phyloP scores from a whole-genome alignment of 331 rosid species.

The Saraca asoca region DNA sequence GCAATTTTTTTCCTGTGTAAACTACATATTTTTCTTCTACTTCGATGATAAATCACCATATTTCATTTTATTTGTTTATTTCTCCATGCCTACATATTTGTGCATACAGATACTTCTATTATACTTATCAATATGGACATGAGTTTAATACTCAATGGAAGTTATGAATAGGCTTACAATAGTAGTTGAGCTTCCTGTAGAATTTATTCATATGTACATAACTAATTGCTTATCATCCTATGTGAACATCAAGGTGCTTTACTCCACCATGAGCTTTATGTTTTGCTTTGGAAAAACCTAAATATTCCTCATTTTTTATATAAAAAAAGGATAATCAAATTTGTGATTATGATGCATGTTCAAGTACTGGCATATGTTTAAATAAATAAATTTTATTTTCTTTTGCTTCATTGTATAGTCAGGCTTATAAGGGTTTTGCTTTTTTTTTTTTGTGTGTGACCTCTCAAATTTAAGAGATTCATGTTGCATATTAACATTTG shows the following conservation, averaged over 20 bases:
- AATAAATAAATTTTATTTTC: too few species aligned
- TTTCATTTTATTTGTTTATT: conserved; percentile 43
- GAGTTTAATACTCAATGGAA: conserved; percentile 99
- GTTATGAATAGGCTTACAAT: conserved; percentile 98
- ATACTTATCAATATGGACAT: conserved; percentile 97
- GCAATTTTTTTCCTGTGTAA: conserved; percentile 31
- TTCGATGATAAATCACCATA: conserved; percentile 1
- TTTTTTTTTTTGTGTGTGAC: too few species aligned
- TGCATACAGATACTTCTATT: conserved; percentile 86
- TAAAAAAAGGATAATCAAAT: not conserved
- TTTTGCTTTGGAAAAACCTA: conserved; percentile 19
- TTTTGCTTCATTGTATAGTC: too few species aligned
- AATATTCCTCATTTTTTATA: not conserved
- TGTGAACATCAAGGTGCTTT: conserved; percentile 87
- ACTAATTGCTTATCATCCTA: conserved; percentile 95
- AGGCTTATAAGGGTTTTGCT: too few species aligned
- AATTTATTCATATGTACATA: conserved; percentile 93
- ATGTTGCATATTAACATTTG: too few species aligned
- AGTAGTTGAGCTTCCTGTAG: conserved; percentile 90
- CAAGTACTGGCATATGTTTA: too few species aligned
- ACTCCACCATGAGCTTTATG: conserved; percentile 10
- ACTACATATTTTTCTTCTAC: conserved; percentile 30
- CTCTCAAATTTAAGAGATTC: too few species aligned
- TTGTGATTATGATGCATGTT: too few species aligned
- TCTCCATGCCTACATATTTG: conserved; percentile 46